Evolutionary conservation across 2,329 filamentous ascomycete species (phyloP).

Genomic region (Scedosporium boydii): DNA sequence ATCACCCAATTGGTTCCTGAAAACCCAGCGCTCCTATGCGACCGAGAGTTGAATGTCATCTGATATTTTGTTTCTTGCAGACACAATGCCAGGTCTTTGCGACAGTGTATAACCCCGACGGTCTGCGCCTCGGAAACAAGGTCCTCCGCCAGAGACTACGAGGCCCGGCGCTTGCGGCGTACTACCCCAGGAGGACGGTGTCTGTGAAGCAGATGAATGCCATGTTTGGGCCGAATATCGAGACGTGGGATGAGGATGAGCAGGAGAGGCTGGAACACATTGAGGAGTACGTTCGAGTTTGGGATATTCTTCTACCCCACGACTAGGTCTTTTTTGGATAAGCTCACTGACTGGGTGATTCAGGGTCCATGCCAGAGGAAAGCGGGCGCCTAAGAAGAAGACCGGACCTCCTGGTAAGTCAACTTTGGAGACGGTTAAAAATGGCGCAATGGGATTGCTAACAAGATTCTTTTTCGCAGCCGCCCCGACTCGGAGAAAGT

Average conservation of each 20-base stretch:
- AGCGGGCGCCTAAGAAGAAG: constrained; percentile 86
- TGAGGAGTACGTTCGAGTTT: constrained; percentile 40
- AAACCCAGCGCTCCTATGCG: neutral
- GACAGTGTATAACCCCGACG: constrained; percentile 80
- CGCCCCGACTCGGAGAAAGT: neutral
- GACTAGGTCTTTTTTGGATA: constrained; percentile 11
- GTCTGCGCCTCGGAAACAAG: constrained; percentile 79
- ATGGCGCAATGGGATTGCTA: neutral
- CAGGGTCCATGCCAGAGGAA: constrained; percentile 63
- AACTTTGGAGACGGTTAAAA: neutral
- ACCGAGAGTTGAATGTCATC: neutral
- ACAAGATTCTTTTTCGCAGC: neutral
- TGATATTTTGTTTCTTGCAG: constrained; percentile 32
- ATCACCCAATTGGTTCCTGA: neutral
- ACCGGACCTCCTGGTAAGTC: constrained; percentile 36
- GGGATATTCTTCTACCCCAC: neutral
- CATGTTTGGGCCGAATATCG: constrained; percentile 55
- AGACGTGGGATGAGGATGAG: constrained; percentile 66
- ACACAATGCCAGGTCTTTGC: constrained; percentile 87
- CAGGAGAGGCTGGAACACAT: constrained; percentile 71
- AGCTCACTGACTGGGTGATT: neutral
- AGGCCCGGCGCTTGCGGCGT: constrained; percentile 74
- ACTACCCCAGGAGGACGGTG: constrained; percentile 72
- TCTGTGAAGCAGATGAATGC: constrained; percentile 66
- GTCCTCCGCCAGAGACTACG: constrained; percentile 79